phyloP scores from a whole-genome alignment of 352 stramenopile genomes.

The Globisporangium paroecandrum region DNA sequence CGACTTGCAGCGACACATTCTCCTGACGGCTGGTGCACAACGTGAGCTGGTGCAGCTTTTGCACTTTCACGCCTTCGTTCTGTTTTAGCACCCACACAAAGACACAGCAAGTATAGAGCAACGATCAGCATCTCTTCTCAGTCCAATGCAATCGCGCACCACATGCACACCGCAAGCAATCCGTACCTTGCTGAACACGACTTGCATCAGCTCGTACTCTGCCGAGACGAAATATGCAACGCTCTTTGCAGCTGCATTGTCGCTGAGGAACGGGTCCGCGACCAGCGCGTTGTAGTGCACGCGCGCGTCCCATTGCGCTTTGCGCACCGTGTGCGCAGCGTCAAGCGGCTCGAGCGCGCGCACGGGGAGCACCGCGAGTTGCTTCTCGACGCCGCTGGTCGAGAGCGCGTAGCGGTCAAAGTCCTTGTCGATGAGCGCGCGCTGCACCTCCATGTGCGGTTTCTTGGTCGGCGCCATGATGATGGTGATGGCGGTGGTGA shows the following conservation, averaged over 20 bases:
- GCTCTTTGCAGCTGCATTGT: constrained; percentile 18
- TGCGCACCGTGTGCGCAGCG: constrained; percentile 44
- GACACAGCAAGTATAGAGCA: neutral
- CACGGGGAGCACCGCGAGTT: constrained; percentile 25
- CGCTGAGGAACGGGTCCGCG: constrained; percentile 51
- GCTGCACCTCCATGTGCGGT: constrained; percentile 58
- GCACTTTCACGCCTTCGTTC: constrained; percentile 19
- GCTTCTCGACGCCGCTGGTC: constrained; percentile 28
- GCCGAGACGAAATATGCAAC: constrained; percentile 69
- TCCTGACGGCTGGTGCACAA: constrained; percentile 39
- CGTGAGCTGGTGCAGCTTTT: constrained; percentile 39
- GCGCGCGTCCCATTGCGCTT: constrained; percentile 72
- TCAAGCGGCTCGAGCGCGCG: constrained; percentile 42
- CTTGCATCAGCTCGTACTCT: constrained; percentile 61
- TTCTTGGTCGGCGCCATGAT: constrained; percentile 14
- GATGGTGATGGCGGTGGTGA: constrained; percentile 10
- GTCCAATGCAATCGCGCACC: constrained; percentile 1
- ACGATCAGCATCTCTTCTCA: neutral
- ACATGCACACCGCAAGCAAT: neutral
- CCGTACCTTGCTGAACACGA: constrained; percentile 29
- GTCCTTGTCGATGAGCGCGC: constrained; percentile 63
- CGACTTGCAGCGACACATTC: constrained; percentile 62
- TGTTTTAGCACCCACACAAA: constrained; percentile 12
- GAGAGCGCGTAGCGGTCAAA: constrained; percentile 78
- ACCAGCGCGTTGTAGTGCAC: constrained; percentile 64